phyloP scores from a whole-genome alignment of 2,329 filamentous ascomycete genomes.

The Metarhizium rileyi region DNA sequence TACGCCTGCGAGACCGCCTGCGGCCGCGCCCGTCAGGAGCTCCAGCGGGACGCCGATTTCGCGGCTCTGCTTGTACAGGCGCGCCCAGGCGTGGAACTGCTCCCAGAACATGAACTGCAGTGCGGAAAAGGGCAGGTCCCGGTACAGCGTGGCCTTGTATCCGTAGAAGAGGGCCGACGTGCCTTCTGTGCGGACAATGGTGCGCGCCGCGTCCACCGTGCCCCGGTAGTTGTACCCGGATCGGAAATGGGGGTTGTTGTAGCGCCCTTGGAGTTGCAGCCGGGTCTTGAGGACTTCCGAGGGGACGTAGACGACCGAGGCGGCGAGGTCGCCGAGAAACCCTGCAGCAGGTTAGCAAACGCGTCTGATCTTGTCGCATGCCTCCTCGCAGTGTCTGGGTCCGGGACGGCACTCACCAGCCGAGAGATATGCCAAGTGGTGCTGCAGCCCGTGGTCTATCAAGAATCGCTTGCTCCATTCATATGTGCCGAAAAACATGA shows the following conservation, averaged over 20 bases:
- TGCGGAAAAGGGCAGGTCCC: slow-evolving; percentile 91
- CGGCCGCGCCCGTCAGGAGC: slow-evolving; percentile 78
- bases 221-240: slow-evolving; percentile 95
- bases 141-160: slow-evolving; percentile 92
- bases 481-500: slow-evolving; percentile 93
- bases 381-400: too few relatives aligned
- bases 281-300: slow-evolving; percentile 98
- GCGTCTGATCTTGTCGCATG: too few relatives aligned
- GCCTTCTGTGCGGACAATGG: slow-evolving; percentile 76
- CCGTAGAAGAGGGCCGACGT: slow-evolving; percentile 82
- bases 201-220: slow-evolving; percentile 73
- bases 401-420: slow-evolving; percentile 50
- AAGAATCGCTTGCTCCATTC: slow-evolving; percentile 88
- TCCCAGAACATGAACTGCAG: slow-evolving; percentile 98
- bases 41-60: slow-evolving; percentile 83
- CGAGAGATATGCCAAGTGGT: slow-evolving; percentile 75
- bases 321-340: slow-evolving; percentile 86
- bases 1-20: slow-evolving; percentile 85
- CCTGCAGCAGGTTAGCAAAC: slow-evolving; percentile 38
- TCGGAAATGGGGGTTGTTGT: slow-evolving; percentile 88
- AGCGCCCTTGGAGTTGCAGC: slow-evolving; percentile 84
- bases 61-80: slow-evolving; percentile 64
- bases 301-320: slow-evolving; percentile 88
- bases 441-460: slow-evolving; percentile 73
- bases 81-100: slow-evolving; percentile 77